phyloP scores from a whole-genome alignment of 805 yeast genomes.

The Metschnikowia matae region DNA sequence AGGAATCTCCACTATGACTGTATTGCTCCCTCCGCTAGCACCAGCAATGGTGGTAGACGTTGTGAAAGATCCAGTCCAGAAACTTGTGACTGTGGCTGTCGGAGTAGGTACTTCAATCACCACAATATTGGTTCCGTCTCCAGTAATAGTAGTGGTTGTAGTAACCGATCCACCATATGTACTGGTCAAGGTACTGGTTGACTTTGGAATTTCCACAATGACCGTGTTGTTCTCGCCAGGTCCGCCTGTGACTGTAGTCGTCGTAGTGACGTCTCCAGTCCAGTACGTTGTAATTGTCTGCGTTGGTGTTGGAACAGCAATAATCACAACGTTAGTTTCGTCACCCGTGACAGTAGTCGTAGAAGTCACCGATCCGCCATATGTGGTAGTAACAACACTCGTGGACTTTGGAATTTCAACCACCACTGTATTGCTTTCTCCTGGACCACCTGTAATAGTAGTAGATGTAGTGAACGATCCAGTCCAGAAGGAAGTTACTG shows the following conservation, averaged over 20 bases:
- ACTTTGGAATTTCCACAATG: conserved; percentile 7
- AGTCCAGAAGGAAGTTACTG: conserved; percentile 10
- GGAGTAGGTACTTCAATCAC: conserved; percentile 11
- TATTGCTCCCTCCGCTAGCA: not conserved
- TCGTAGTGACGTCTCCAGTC: too few species aligned
- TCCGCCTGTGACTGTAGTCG: too few species aligned
- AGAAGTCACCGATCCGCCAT: not conserved
- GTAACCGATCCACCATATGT: conserved; percentile 9
- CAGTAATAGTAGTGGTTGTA: conserved; percentile 6
- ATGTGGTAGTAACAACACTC: conserved; percentile 11
- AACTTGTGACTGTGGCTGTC: conserved; percentile 5
- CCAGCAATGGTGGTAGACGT: not conserved
- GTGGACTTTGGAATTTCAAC: conserved; percentile 5
- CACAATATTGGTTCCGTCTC: conserved; percentile 1
- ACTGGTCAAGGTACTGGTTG: conserved; percentile 3
- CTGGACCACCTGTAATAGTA: conserved; percentile 6
- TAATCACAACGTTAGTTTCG: not conserved
- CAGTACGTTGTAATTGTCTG: too few species aligned
- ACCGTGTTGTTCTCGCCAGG: too few species aligned
- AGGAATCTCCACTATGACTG: conserved; percentile 6
- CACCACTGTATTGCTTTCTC: conserved; percentile 8
- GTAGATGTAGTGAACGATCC: conserved; percentile 4
- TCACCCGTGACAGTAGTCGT: not conserved
- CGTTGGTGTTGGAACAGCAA: not conserved
- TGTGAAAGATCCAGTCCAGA: conserved; percentile 5